Conservation (phyloP, 352 stramenopile genomes). For the Phytophthora constricta region DNA sequence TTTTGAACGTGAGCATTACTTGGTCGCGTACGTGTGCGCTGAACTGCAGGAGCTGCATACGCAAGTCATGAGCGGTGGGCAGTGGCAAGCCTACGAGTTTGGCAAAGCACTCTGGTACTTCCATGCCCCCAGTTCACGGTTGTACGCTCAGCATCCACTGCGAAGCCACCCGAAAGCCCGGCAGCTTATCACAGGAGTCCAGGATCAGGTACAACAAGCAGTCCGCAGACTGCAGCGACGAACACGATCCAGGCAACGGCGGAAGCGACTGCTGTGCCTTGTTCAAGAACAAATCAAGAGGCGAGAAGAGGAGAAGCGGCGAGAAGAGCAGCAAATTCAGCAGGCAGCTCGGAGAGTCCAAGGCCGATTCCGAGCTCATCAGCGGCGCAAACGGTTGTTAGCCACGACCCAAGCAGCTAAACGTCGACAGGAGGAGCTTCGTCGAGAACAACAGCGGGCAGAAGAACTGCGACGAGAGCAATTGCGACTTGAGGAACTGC, state of each 20-base stretch:
- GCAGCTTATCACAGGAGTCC: slow-evolving; percentile 48
- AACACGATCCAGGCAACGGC: slow-evolving; percentile 18
- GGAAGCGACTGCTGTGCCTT: slow-evolving; percentile 22
- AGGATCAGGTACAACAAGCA: slow-evolving; percentile 49
- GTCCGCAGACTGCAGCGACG: slow-evolving; percentile 46
- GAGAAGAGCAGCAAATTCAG: slow-evolving; percentile 11
- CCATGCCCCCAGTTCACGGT: slow-evolving; percentile 35
- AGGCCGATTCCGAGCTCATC: slow-evolving; percentile 14
- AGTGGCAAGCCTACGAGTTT: slow-evolving; percentile 76
- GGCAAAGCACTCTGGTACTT: slow-evolving; percentile 70
- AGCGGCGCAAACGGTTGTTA: slow-evolving; percentile 13
- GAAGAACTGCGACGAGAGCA: slow-evolving; percentile 15
- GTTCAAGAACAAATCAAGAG: slow-evolving; percentile 11
- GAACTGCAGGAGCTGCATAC: slow-evolving; percentile 54
- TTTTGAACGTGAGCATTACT: slow-evolving; percentile 58
- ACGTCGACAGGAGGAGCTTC: slow-evolving; percentile 14
- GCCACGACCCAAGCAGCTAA: slow-evolving; percentile 17
- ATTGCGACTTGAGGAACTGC: neutral
- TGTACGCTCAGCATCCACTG: slow-evolving; percentile 68
- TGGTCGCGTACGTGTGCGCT: slow-evolving; percentile 49
- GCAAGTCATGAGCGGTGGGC: slow-evolving; percentile 50
- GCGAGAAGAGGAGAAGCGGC: slow-evolving; percentile 20
- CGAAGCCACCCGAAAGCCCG: slow-evolving; percentile 50
- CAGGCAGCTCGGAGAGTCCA: slow-evolving; percentile 19
- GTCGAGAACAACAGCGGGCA: slow-evolving; percentile 16